phyloP scores from a whole-genome alignment of 2,329 filamentous ascomycete species.

The Clonostachys sp. region DNA sequence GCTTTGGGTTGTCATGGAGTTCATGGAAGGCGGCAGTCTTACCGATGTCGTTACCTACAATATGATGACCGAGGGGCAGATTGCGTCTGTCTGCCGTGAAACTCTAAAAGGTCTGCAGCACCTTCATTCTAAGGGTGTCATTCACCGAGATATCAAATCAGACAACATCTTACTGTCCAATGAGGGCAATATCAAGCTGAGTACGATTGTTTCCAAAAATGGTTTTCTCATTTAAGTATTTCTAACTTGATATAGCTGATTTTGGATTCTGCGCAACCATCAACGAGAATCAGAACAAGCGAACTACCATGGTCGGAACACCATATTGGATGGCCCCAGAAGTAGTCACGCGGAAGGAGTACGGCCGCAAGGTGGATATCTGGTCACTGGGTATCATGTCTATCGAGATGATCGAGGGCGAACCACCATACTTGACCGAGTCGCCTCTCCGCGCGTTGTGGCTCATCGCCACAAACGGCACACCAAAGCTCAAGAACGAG shows the following conservation, averaged over 20 bases:
- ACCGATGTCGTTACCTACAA: slow-evolving; percentile 99
- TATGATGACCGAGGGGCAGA: slow-evolving; percentile 97
- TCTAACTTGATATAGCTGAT: slow-evolving; percentile 58
- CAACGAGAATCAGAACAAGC: slow-evolving; percentile 94
- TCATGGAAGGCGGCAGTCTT: slow-evolving; percentile 96
- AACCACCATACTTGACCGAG: slow-evolving; percentile 94
- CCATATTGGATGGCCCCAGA: slow-evolving; percentile 99
- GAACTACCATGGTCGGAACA: slow-evolving; percentile 97
- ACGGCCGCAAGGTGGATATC: slow-evolving; percentile 96
- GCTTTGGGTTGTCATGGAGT: slow-evolving; percentile 99
- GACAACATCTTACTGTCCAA: slow-evolving; percentile 94
- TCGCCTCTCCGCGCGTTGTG: slow-evolving; percentile 89
- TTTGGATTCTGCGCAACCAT: slow-evolving; percentile 99
- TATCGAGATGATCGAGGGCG: slow-evolving; percentile 99
- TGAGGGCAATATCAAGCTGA: slow-evolving; percentile 96
- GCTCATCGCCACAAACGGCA: slow-evolving; percentile 95
- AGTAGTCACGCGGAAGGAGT: slow-evolving; percentile 95
- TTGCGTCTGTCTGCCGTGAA: slow-evolving; percentile 92
- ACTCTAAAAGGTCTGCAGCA: slow-evolving; percentile 90
- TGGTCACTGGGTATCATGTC: slow-evolving; percentile 99
- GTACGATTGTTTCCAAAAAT: slow-evolving; percentile 48
- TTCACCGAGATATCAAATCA: slow-evolving; percentile 98
- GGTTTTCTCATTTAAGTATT: neutral
- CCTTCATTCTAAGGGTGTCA: slow-evolving; percentile 94
- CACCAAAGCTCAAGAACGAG: slow-evolving; percentile 91